Evolutionary conservation across 1,139 yeast species (phyloP), one percentile per base, ranked within the genome.

Genomic region (Pichia inconspicua): DNA sequence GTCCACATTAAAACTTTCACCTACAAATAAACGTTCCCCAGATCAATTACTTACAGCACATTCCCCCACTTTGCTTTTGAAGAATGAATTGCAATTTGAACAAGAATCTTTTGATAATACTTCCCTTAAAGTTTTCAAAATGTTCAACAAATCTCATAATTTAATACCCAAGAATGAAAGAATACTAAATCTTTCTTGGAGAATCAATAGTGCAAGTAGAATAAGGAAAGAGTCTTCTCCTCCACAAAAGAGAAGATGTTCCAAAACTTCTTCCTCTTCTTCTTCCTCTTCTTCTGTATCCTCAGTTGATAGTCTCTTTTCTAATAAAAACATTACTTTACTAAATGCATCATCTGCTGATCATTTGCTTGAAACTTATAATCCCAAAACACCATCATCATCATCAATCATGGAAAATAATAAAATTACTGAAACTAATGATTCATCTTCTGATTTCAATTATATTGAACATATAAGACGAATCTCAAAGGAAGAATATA

Each of bases 381-480:
- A 19, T 25, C 25, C 32, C 35, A 32, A 14, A 11, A 32, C 17
- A 8, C 11, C 14, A 11, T 7, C 36, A 11, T 6, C 17, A 8
- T 3, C 14, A 11, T 7, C 36, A 32, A 32, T 14, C 4, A 32
- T 14, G 14, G 12, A 14, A 34, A 17, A 34, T 15, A 15, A 15
- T 7, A 10, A 14, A 6, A 34, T 9, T 4, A 15, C 37, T 15
- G 12, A 9, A n/a, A 38, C 5, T 12, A 11, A 22, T 19, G 22
- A 28, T 14, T 41, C 49, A 5, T 27, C 19, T 25, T 25, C 48
- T 25, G 34, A 62, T 46, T 64, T 65, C 44, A 67, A 65, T 48
- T 65, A 65, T 48, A 62, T 65, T 28, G 66, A 62, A 44, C 68
- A 65, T 49, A 65, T 65, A 35, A 55, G 65, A 47, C 55, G 60